Evolutionary conservation across 345 rosid species (phyloP).

Genomic region (Noccaea bulbosa): DNA sequence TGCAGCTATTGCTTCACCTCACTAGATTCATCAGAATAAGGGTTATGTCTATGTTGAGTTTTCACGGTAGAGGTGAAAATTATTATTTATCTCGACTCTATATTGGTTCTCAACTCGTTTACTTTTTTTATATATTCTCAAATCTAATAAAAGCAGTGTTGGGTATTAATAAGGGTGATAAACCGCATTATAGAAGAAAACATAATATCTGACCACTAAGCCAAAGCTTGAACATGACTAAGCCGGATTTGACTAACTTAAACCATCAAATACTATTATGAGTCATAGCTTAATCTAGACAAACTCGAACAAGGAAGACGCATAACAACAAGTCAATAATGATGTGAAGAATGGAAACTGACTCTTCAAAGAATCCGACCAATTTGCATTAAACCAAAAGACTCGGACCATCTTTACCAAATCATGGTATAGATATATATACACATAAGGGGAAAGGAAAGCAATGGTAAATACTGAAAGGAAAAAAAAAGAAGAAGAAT

Average conservation of each 20-base stretch:
- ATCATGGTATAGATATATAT: constrained; percentile 40
- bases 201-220: background rate
- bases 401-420: constrained; percentile 35
- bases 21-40: constrained; percentile 22
- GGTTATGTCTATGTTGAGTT: background rate
- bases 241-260: background rate
- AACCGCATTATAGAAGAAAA: background rate
- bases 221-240: background rate
- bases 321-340: background rate
- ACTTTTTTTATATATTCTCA: background rate
- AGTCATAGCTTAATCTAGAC: background rate
- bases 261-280: background rate
- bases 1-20: constrained; percentile 8
- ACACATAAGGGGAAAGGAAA: constrained; percentile 8
- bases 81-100: constrained; percentile 1
- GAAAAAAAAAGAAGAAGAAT: constrained; percentile 10
- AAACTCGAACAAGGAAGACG: background rate
- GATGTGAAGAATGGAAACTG: constrained; percentile 11
- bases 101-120: constrained; percentile 1
- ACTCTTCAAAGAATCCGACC: constrained; percentile 27
- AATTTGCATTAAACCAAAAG: constrained; percentile 25
- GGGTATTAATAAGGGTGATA: background rate
- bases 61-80: constrained; percentile 22
- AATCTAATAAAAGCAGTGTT: constrained; percentile 14
- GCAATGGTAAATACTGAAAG: background rate